These are phyloP conservation scores for Capsicum baccatum DNA, from an alignment of 257 asterid genomes.

Conservation along the genomic window DNA sequence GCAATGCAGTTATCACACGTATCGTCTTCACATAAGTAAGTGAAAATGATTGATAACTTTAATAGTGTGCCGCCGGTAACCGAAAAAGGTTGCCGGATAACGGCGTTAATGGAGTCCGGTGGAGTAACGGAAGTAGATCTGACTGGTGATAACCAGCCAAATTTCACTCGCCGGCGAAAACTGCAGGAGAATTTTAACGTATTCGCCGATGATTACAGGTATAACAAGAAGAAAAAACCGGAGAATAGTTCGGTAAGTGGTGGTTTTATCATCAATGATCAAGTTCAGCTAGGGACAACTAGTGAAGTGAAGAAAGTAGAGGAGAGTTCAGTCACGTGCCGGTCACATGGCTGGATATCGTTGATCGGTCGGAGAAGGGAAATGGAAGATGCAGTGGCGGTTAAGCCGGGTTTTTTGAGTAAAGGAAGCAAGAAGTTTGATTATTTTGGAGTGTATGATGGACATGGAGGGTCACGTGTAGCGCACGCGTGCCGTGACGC, in stretches of 20 bases:
- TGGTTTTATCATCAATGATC: not conserved
- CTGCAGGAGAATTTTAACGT: not conserved
- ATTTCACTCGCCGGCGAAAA: constrained; percentile 30
- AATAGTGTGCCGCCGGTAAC: not conserved
- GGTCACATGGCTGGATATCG: constrained; percentile 52
- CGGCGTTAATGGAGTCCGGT: not conserved
- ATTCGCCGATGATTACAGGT: not conserved
- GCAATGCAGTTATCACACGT: not conserved
- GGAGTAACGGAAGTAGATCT: constrained; percentile 13
- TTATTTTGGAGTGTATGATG: constrained; percentile 77
- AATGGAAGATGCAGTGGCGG: constrained; percentile 79
- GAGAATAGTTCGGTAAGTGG: constrained; percentile 26
- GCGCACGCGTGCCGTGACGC: constrained; percentile 62
- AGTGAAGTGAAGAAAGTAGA: constrained; percentile 24
- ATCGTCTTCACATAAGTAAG: not conserved
- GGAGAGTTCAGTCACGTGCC: constrained; percentile 21
- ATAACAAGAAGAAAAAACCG: not conserved
- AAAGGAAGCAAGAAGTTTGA: constrained; percentile 45
- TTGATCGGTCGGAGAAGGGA: constrained; percentile 67
- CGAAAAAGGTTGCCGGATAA: not conserved
- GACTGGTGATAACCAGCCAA: not conserved
- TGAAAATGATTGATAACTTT: not conserved
- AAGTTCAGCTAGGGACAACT: constrained; percentile 7
- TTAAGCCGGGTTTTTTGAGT: constrained; percentile 47
- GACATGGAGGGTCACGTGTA: constrained; percentile 78